Evolutionary conservation across 2,329 filamentous ascomycete genomes (phyloP).

Genomic region (Bipolaris cookei): DNA sequence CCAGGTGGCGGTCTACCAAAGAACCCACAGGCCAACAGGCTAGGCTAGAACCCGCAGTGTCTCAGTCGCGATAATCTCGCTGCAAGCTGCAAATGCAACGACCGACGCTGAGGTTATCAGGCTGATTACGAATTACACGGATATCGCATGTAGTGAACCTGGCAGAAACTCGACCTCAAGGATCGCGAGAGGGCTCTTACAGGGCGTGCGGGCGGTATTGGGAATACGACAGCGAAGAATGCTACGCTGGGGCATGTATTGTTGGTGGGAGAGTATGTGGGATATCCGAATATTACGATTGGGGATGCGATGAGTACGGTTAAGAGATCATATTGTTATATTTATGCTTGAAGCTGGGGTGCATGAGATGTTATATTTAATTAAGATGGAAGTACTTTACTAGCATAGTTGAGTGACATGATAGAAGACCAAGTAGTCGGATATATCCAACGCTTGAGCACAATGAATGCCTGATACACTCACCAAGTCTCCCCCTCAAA

Average conservation of each 20-base stretch:
- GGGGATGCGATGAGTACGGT: constrained; percentile 52
- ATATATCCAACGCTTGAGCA: too few species aligned
- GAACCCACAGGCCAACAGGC: constrained; percentile 38
- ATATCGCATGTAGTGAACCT: constrained; percentile 55
- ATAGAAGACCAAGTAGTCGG: too few species aligned
- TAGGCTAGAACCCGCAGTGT: constrained; percentile 48
- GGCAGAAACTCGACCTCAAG: constrained; percentile 54
- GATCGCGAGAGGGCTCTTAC: constrained; percentile 34
- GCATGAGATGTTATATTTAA: too few species aligned
- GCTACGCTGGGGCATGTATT: constrained; percentile 54
- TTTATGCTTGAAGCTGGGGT: constrained; percentile 1
- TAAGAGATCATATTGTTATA: constrained; percentile 54
- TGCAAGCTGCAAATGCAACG: constrained; percentile 29
- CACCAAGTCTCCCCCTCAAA: too few species aligned
- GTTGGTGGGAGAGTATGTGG: constrained; percentile 46
- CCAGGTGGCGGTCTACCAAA: constrained; percentile 17
- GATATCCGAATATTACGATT: constrained; percentile 41
- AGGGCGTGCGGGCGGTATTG: constrained; percentile 37
- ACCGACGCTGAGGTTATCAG: constrained; percentile 30
- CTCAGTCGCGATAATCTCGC: constrained; percentile 47
- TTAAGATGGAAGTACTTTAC: too few species aligned
- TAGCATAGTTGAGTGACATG: too few species aligned
- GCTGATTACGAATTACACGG: constrained; percentile 30
- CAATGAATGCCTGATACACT: too few species aligned
- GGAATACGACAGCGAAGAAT: constrained; percentile 49